Percentiles rank a stretch among this genome's conserved stretches.
These are phyloP conservation scores for Mortierella sp. DNA, from an alignment of 371 early-diverging fungal genomes.

Conservation along the genomic window DNA sequence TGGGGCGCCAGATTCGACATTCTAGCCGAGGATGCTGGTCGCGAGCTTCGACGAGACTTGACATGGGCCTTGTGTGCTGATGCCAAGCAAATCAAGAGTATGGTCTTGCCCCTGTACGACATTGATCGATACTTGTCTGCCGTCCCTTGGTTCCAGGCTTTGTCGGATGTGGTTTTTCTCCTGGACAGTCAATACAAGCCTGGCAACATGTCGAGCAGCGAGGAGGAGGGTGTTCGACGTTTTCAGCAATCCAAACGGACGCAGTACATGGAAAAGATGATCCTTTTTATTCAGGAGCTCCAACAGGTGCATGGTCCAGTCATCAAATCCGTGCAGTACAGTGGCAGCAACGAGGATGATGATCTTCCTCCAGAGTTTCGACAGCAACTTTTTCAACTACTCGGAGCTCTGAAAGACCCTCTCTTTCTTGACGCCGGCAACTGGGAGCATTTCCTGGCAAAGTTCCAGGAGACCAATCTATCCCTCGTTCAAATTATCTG, in stretches of 20 bases:
- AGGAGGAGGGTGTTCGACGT: background rate
- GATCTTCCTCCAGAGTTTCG: background rate
- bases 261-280: background rate
- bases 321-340: background rate
- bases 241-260: background rate
- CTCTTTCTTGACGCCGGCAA: background rate
- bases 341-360: background rate
- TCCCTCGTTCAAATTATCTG: background rate
- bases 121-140: background rate
- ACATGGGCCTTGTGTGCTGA: background rate
- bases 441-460: background rate
- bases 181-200: background rate
- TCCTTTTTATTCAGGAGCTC: background rate
- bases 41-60: background rate
- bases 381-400: background rate
- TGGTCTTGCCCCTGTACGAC: background rate
- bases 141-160: background rate
- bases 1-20: background rate
- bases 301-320: background rate
- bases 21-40: background rate
- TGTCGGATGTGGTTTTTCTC: background rate
- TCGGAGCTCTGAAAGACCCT: background rate
- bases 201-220: background rate
- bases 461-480: background rate
- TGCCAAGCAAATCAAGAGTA: background rate